Base-by-base conservation (phyloP, 2,329 filamentous ascomycete genomes). In the Fusarium redolens region DNA sequence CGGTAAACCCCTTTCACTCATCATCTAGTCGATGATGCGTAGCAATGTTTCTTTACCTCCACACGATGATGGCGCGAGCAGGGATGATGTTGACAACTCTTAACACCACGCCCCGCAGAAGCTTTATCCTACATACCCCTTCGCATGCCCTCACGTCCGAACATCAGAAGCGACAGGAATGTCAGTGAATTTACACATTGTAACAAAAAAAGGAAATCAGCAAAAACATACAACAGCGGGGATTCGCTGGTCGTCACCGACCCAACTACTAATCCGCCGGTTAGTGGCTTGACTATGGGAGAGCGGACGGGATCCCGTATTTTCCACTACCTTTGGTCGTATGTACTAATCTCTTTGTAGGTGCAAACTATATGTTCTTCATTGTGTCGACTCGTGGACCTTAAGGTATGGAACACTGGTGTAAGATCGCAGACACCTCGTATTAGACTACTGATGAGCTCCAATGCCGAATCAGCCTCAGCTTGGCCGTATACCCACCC, bases 351-450 rank as follows among this genome's bases (percentile, higher is more conserved):
- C 2, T 4, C 2, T 30, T 13, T 20, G 18, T 47, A 20, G 13
- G 5, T 0, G 8, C 9, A 47, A 13, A 15, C 7, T 30, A 47
- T 47, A 47, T 0, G 0, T 3, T 15, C 14, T 0, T 1, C 0
- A 0, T 3, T 3, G 5, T 5, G 2, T 20, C 8, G 17, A 30
- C 8, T 47, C 5, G 8, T 30, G 7, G 3, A 47, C 18, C 18
- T 20, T 4, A 7, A 5, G 12, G 17, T 20, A 9, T 5, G 5
- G 41, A 43, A 22, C 22, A 22, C 11, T 7, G n/a, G 41, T 10
- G 20, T 14, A 4, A 20, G 1, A 28, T 20, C 5, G 17, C 43
- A 5, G 17, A 18, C 17, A 45, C 1, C 14, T 20, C 22, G 11
- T 18, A 47, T 7, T 17, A 20, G 14, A 47, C 18, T 25, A 9